Evolutionary conservation across 306 rosid genomes (phyloP), one percentile per base, ranked within the genome.

Genomic region (Mimosa bimucronata): DNA sequence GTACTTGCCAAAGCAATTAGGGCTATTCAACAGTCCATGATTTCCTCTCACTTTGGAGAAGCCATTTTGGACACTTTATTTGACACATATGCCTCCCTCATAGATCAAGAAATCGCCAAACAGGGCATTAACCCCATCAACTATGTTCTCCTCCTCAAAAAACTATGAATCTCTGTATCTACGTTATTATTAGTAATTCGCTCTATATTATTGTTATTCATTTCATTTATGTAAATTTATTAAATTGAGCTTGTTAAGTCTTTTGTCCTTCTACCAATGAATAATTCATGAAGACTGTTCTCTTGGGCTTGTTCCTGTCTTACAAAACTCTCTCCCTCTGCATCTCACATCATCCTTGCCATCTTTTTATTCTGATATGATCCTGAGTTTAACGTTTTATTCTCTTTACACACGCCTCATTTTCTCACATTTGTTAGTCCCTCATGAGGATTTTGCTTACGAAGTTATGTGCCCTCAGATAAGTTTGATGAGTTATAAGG

Each of bases 21-120:
- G 83, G 97, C 96, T 73, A 87, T 95, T 50, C 99, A 95, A 87
- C 94, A 93, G 79, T 89, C 98, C 18, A 90, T 93, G 92, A 89
- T 95, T 45, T 65, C 80, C 50, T 77, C 78, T 60, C 99, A 95
- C 72, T 95, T 95, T 78, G 99, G 98, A 66, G 93, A 88, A 44
- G 57, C 62, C 44, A 86, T 95, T 79, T 79, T 91, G 82, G 97
- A 95, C 80, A 21, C 15, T 71, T 77, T 95, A 82, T 95, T 95
- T 79, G 86, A 88, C 13, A 86, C 57, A 14, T 95, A 85, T 74
- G 88, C 84, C 70, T 89, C 76, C 40, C 18, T 93, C 80, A 76
- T 91, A 26, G 91, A 87, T 72, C 88, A 87, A 61, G 98, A 95
- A 84, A 45, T 87, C 38, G 79, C 79, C 5, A 83, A 80, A 70